Evolutionary conservation across 1,139 yeast species (phyloP).

Genomic region (Candida mesenterica): DNA sequence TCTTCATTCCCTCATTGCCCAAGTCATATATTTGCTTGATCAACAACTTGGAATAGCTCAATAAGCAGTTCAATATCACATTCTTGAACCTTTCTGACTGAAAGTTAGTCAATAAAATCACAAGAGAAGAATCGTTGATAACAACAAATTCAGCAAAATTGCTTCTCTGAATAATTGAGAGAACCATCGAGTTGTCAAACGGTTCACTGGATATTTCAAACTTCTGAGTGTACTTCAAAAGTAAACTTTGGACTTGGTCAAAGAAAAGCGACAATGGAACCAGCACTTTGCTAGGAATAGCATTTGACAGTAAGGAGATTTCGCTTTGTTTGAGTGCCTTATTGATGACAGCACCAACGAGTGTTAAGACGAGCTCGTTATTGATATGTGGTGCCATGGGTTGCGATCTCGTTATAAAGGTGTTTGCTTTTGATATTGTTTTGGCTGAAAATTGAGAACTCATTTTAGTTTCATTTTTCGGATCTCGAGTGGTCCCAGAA

Average conservation of each 20-base stretch:
- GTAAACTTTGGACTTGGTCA: conserved; percentile 17
- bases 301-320: conserved; percentile 2
- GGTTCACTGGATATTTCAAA: conserved; percentile 10
- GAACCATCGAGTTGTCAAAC: conserved; percentile 13
- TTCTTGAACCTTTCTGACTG: conserved; percentile 21
- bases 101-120: conserved; percentile 18
- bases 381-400: conserved; percentile 11
- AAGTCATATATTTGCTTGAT: conserved; percentile 30
- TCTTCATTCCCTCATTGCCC: too few species aligned
- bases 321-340: conserved; percentile 15
- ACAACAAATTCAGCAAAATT: conserved; percentile 21
- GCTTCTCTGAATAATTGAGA: conserved; percentile 11
- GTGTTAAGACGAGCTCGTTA: conserved; percentile 22
- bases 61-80: conserved; percentile 26
- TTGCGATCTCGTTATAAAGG: too few species aligned
- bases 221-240: conserved; percentile 16
- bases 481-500: too few species aligned
- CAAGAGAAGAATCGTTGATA: conserved; percentile 16
- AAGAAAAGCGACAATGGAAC: conserved; percentile 20
- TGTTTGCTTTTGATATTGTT: too few species aligned
- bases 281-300: conserved; percentile 12
- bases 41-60: conserved; percentile 25
- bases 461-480: too few species aligned
- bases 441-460: too few species aligned
- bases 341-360: conserved; percentile 34